Evolutionary conservation across 225 moss, liverwort and hornwort species (phyloP), one percentile per base, ranked within the genome.

Genomic region (Marchantia paleacea): DNA sequence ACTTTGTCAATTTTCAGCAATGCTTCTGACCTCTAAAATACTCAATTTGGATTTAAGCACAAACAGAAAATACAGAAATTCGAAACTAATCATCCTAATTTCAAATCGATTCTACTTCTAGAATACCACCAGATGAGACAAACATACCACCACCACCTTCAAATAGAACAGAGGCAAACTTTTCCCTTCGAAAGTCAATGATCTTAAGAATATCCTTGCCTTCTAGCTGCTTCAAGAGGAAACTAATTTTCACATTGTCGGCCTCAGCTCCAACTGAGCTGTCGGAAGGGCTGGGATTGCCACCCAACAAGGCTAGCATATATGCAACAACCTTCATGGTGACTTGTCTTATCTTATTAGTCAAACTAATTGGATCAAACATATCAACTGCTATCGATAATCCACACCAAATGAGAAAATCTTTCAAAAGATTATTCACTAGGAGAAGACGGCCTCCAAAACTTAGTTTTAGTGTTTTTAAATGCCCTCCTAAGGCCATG

Each of bases 251-350:
- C 0, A 78, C 80, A 80, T 89, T 39, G 61, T 92, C 92, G 26
- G 91, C 91, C 78, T 92, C 95, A 52, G 89, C 93, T n/a, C 92
- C 92, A 58, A 96, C 91, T 93, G 88, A 81, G 1, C 92, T 87
- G 69, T 90, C 85, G 29, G 83, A 84, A 26, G 93, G 91, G 28
- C 89, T 83, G 47, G 86, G 7, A 55, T 91, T 95, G 73, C 92
- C 92, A 79, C 92, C 94, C 82, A 95, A 82, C 3, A 95, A 85
- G 52, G 92, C 94, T 89, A 95, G 69, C n/a, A 95, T 75, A 77
- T 95, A 95, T 0, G 94, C 94, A 30, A 95, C 92, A 47, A 95
- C 90, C 94, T 95, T 92, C 94, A 95, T 93, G 75, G 70, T 86
- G 75, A 16, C 30, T 30, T n/a, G n/a, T n/a, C n/a, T n/a, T n/a